Base-by-base conservation (phyloP, 352 stramenopile species). In the Pythium angustatum region DNA sequence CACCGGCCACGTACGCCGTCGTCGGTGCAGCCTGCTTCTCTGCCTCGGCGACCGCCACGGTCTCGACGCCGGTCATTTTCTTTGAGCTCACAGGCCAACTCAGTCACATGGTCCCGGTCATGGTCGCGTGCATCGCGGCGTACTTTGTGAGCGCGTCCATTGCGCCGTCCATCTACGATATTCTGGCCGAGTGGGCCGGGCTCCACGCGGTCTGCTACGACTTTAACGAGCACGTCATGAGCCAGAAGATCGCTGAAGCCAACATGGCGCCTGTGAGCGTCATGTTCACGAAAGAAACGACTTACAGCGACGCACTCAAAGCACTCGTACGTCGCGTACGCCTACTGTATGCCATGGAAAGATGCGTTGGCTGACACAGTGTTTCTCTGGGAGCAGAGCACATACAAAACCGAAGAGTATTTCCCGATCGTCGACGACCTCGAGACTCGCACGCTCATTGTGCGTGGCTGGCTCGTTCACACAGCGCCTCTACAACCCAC, bases 11-110 rank as follows among this genome's bases (percentile, higher is more conserved):
- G 8, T 98, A 97, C 47, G 89, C 92, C 0, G 81, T 98, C 22
- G 91, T 98, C 11, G 94, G 93, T 2, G 94, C 94, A 3, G 93
- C 92, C 9, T 93, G 88, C 52, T 96, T 98, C 58, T 74, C 91
- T 1, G 90, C 89, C 0, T 96, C 90, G 5, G 92, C 93, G 11
- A 98, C 94, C 5, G 73, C 93, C 51, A 95, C 93, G 0, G 86
- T 98, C 8, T 97, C 85, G 0, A 94, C 85, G 1, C 81, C 83
- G 0, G 82, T 94, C 14, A 93, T 94, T 24, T 92, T 98, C 72
- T 94, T 94, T 47, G 85, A 94, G 59, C 67, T 94, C 28, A 92
- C 85, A 2, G 85, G 85, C 0, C 85, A 93, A 34, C 66, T 93
- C 11, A 92, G 82, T 50, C 83, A 94, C 72, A 89, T 94, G 79